Base-by-base conservation (phyloP, 2,329 filamentous ascomycete species). In the Cladorrhinum sp. region DNA sequence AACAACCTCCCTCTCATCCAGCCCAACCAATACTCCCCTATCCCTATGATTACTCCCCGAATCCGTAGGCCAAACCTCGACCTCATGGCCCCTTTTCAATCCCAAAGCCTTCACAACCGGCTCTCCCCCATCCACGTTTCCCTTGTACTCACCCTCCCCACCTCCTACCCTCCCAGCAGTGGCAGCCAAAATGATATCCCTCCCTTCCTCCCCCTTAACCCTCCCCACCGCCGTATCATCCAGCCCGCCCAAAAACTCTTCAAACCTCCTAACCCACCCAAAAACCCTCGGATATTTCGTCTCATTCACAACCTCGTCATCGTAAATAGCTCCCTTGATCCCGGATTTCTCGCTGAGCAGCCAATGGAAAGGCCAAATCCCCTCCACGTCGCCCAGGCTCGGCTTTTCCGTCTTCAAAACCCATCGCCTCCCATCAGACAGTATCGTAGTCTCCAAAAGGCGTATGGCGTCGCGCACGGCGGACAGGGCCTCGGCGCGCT, bases 321-420 rank as follows among this genome's bases (percentile, higher is more conserved):
- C 81, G 12, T 80, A 80, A 52, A 90, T 75, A 10, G 24, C 30
- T 2, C 26, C 55, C n/a, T 50, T 20, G 26, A 36, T 36, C 24
- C 39, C 21, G 5, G 14, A 10, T 20, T 28, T 30, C 18, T 16
- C 26, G n/a, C 73, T 75, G 2, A 74, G 71, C 1, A 90, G 73
- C 89, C 89, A 92, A 72, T 87, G 81, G 65, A 91, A 80, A 0
- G 82, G 79, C 86, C 86, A 91, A 12, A 88, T 75, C 49, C 82
- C 85, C 74, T 92, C 86, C 62, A 92, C 85, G 71, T 92, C 89
- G 3, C 83, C 86, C 64, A 90, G 71, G 1, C 77, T 80, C 1
- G 86, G 84, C 18, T 72, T 71, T 2, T 79, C 68, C 1, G 79
- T 82, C 10, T 76, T 78, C 12, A 87, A 73, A 8, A 91, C 73